Conservation (phyloP, 768 basidiomycete genomes). For the Naematelia aurantialba region DNA sequence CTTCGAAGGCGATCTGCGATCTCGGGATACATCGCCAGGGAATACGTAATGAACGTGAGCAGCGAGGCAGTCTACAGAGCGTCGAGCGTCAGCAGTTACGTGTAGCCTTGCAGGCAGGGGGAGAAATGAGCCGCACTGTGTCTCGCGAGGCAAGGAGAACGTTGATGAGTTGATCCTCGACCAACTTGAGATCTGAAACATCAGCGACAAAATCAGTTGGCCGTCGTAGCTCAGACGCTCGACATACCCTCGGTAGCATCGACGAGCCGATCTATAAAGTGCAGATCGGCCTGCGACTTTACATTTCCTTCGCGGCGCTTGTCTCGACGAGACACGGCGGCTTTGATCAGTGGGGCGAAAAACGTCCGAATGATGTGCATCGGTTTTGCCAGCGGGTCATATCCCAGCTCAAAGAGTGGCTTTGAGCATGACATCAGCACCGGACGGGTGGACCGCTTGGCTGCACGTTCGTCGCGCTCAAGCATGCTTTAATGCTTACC, state of each 20-base stretch:
- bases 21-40: conserved; percentile 64
- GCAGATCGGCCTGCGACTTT: conserved; percentile 10
- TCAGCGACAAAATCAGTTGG: neutral
- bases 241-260: conserved; percentile 37
- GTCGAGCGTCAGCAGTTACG: neutral
- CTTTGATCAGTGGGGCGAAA: conserved; percentile 30
- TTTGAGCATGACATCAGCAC: conserved; percentile 4
- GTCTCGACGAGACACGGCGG: neutral
- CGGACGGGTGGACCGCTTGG: no score
- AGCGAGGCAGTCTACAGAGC: conserved; percentile 70
- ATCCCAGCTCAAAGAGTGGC: conserved; percentile 39
- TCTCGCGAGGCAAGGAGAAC: conserved; percentile 74
- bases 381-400: conserved; percentile 30
- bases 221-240: neutral
- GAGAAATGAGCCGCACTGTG: conserved; percentile 57
- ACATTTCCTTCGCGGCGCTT: neutral
- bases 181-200: conserved; percentile 59
- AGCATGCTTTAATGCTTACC: no score
- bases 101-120: neutral
- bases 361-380: conserved; percentile 36
- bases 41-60: conserved; percentile 67
- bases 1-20: conserved; percentile 57
- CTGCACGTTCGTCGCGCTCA: no score
- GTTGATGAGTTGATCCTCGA: conserved; percentile 73
- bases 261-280: conserved; percentile 41